These are phyloP conservation scores for Microcos paniculata DNA, from an alignment of 345 rosid genomes.

Conservation along the genomic window DNA sequence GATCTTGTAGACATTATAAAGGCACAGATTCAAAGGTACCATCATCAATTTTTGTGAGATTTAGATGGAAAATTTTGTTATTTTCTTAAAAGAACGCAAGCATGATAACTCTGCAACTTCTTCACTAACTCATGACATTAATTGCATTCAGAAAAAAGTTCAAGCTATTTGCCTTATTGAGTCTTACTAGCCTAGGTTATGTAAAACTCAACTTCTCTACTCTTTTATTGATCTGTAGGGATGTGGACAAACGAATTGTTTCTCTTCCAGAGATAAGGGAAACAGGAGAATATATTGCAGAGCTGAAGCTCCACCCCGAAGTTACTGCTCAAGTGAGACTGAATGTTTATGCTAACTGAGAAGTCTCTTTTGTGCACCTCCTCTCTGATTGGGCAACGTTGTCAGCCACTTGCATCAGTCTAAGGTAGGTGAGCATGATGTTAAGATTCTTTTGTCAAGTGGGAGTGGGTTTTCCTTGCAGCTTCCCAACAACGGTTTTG, in stretches of 20 bases:
- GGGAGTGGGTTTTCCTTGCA: background rate
- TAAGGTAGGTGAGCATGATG: conserved; percentile 26
- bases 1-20: conserved; percentile 91
- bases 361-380: conserved; percentile 11
- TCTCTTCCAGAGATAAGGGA: conserved; percentile 86
- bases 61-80: conserved; percentile 1
- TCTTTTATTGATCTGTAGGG: conserved; percentile 44
- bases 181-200: background rate
- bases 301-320: conserved; percentile 93
- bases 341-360: conserved; percentile 75
- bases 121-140: background rate
- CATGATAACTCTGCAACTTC: background rate
- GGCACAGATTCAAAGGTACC: conserved; percentile 91
- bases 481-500: background rate
- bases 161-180: background rate
- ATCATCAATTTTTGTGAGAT: background rate
- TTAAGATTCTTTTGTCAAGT: conserved; percentile 1
- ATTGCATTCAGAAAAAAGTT: background rate
- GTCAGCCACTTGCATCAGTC: conserved; percentile 6
- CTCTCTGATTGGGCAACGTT: conserved; percentile 10
- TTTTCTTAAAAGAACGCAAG: background rate
- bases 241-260: conserved; percentile 81
- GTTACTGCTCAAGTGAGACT: conserved; percentile 78
- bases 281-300: conserved; percentile 87
- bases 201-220: background rate